Percentiles rank a stretch among this genome's conserved stretches.
These are phyloP conservation scores for Sanghuangporus sanghuang DNA, from an alignment of 1,284 basidiomycete genomes.

Conservation along the genomic window DNA sequence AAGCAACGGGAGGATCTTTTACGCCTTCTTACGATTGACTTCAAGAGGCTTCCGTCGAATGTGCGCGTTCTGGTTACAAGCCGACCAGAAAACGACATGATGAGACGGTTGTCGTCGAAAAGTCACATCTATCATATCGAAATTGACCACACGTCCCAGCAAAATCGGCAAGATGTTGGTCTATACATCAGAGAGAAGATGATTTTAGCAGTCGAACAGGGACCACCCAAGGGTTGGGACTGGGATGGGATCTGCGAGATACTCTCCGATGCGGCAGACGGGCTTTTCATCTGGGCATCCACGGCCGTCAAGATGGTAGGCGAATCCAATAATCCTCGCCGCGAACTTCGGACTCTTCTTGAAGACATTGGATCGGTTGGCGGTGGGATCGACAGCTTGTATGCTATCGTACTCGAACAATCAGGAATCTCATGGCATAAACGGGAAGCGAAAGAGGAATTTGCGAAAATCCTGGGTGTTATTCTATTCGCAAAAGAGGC, in stretches of 20 bases:
- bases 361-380: neutral
- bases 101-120: neutral
- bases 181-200: neutral
- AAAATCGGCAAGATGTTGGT: neutral
- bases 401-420: neutral
- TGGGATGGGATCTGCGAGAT: neutral
- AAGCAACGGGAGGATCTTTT: neutral
- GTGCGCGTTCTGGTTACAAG: neutral
- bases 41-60: neutral
- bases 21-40: neutral
- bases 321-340: neutral
- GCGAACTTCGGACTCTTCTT: neutral
- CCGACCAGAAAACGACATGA: neutral
- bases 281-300: constrained; percentile 2
- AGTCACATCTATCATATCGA: neutral
- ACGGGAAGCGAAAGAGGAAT: neutral
- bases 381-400: neutral
- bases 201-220: neutral
- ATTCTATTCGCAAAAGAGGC: neutral
- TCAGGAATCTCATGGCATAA: neutral
- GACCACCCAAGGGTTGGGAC: neutral
- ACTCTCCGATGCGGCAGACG: neutral
- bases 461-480: neutral
- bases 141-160: neutral
- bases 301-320: neutral